Evolutionary conservation across 441 rosid genomes (phyloP), one percentile per base, ranked within the genome.

Genomic region (Melastoma candidum): DNA sequence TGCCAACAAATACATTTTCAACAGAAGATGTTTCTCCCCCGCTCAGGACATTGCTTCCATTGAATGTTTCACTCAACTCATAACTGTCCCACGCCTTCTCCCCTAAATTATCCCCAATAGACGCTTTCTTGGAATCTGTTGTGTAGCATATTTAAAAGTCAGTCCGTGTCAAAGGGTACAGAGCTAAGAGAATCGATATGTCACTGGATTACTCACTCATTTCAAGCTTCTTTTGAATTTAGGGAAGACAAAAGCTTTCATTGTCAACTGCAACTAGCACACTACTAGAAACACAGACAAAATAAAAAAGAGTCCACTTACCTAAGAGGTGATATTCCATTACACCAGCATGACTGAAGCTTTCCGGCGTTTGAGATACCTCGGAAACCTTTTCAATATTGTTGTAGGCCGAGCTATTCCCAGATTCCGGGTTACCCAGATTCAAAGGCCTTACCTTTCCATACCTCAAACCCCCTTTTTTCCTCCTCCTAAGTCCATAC

Each of bases 401-500:
- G 12, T 44, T 55, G 58, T 26, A 17, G 53, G 63, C 59, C 46
- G 43, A 12, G 41, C 67, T 47, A 64, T 56, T 63, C 52, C 59
- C 67, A 11, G 27, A 52, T 65, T 57, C 66, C 12, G 66, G 62
- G 48, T 68, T 44, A 39, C 52, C 57, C 32, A 51, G 32, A 66
- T 47, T 41, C 14, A 49, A 58, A 8, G 48, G 48, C 29, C 64
- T 44, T 10, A 53, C 46, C 55, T 70, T 76, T 14, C 71, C 78
- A 63, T 59, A 58, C 22, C 22, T 17, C 22, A 17, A 17, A 17
- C 22, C 22, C 63, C 71, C 66, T 64, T 77, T 71, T 59, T 70
- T 73, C 13, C 87, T 72, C 14, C 82, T 64, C 55, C 78, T 58
- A 63, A 52, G 48, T 44, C 68, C 74, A 54, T 66, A 26, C 49